These are phyloP conservation scores for Alternaria arbusti DNA, from an alignment of 2,329 filamentous ascomycete species.

Conservation along the genomic window DNA sequence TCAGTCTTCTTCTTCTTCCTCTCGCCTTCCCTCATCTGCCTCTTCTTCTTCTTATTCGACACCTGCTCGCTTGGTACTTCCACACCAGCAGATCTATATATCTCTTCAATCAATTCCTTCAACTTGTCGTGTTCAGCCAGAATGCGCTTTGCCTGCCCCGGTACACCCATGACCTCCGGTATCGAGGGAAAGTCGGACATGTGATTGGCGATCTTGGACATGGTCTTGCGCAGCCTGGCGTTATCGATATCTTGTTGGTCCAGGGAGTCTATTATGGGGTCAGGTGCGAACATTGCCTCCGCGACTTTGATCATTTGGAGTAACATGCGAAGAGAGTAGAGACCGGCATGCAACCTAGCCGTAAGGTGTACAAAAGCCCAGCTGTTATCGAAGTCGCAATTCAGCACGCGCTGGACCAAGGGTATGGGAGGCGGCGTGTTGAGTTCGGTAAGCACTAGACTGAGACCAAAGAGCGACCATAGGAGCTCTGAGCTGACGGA, in stretches of 20 bases:
- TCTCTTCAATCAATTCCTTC: constrained; percentile 29
- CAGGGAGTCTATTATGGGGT: accelerated
- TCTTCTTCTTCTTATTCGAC: constrained; percentile 33
- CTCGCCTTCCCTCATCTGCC: constrained; percentile 32
- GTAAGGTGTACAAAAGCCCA: constrained; percentile 51
- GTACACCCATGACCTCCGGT: constrained; percentile 30
- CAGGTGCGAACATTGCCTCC: background rate
- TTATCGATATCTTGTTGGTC: background rate
- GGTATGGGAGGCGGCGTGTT: constrained; percentile 26
- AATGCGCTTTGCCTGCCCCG: constrained; percentile 26
- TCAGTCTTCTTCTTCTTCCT: constrained; percentile 33
- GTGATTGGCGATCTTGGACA: constrained; percentile 16
- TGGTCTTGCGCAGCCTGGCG: background rate
- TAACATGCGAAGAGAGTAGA: constrained; percentile 52
- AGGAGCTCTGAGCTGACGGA: constrained; percentile 16
- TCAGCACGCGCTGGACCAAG: constrained; percentile 28
- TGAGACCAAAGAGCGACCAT: constrained; percentile 37
- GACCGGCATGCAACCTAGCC: constrained; percentile 50
- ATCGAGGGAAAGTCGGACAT: constrained; percentile 34
- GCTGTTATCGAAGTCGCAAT: constrained; percentile 38
- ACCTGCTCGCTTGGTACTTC: constrained; percentile 20
- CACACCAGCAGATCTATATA: constrained; percentile 36
- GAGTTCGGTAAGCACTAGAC: constrained; percentile 27
- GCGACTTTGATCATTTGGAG: background rate
- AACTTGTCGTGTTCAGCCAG: constrained; percentile 24